A percentile compares a stretch with the other conserved stretches of the same genome.
Evolutionary conservation across 345 rosid species (phyloP).

Genomic region (Eutrema heterophyllum): DNA sequence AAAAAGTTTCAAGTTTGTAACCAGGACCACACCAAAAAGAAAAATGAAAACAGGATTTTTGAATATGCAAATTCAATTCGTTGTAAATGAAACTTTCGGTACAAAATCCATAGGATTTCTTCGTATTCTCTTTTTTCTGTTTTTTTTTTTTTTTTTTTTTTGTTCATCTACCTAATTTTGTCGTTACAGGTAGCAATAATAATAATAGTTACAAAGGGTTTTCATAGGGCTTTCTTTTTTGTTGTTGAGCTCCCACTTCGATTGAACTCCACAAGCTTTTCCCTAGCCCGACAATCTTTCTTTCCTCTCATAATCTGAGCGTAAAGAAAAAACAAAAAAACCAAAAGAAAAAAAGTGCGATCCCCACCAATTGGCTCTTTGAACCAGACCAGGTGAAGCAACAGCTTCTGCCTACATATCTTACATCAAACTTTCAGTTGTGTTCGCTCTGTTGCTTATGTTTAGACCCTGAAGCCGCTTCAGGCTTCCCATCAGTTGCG

Average conservation of each 20-base stretch:
- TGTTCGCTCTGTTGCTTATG: conserved; percentile 41
- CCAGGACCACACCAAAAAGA: neutral
- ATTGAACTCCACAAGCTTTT: conserved; percentile 70
- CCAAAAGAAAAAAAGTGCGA: neutral
- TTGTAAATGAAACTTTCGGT: too few species aligned
- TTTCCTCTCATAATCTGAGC: conserved; percentile 31
- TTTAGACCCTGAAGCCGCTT: conserved; percentile 47
- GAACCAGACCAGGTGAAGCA: conserved; percentile 42
- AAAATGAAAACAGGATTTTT: neutral
- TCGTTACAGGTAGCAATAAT: conserved; percentile 23
- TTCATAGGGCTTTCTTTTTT: conserved; percentile 36
- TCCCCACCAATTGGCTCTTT: conserved; percentile 50
- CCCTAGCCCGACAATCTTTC: conserved; percentile 28
- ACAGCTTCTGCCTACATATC: conserved; percentile 30
- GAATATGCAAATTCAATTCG: too few species aligned
- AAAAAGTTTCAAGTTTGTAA: too few species aligned
- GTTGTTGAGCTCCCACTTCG: conserved; percentile 88
- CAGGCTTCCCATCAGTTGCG: conserved; percentile 71
- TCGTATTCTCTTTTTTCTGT: conserved; percentile 6
- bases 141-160: neutral
- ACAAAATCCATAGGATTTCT: neutral
- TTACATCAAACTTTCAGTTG: conserved; percentile 34
- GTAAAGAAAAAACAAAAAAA: conserved; percentile 12
- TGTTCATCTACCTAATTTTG: conserved; percentile 22
- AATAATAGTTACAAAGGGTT: conserved; percentile 36